Base-by-base conservation (phyloP, 768 basidiomycete genomes). In the Sistotremastrum niveocremeum region DNA sequence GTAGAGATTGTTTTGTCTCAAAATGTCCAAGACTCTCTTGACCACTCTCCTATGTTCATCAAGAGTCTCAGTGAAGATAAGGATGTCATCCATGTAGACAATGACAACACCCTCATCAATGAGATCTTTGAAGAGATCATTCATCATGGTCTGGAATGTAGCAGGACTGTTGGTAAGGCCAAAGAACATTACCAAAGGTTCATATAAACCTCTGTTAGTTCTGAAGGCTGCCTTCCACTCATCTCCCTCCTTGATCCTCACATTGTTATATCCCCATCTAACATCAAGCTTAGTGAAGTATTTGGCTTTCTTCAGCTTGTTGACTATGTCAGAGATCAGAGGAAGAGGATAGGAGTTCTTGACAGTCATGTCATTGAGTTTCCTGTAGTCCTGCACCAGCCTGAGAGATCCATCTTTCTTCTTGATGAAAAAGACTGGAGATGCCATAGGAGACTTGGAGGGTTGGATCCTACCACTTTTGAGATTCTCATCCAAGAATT, bases 331-430 rank as follows among this genome's bases (percentile, higher is more conserved):
- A 0, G 41, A 36, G 6, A 59, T 56, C 0, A 61, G 50, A 0
- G 56, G 62, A 0, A 61, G 34, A 0, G 60, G 58, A 34, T 61
- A 63, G 0, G 35, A 8, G 33, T 62, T 60, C 36, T 62, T 60
- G 0, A 62, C 28, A 0, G 54, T 63, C 2, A 51, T 40, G 0
- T n/a, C 44, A 42, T 64, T 64, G 0, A 63, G 42, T 4, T 52
- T 42, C 34, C 56, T 43, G 41, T 68, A 68, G 41, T 69, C 66
- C 34, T 64, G 57, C 4, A 63, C 55, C 0, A 55, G 56, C 1
- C 56, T 45, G 1, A 66, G 48, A 1, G 41, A 42, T 2, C 63
- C 59, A 46, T 64, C 65, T 49, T 67, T 63, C 53, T 67, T 67
- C 20, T 58, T 57, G 5, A 65, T 48, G 33, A 67, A 64, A 51